Percentiles rank a stretch among this genome's conserved stretches.
Evolutionary conservation across 306 rosid genomes (phyloP).

Genomic region (Senna siamea): DNA sequence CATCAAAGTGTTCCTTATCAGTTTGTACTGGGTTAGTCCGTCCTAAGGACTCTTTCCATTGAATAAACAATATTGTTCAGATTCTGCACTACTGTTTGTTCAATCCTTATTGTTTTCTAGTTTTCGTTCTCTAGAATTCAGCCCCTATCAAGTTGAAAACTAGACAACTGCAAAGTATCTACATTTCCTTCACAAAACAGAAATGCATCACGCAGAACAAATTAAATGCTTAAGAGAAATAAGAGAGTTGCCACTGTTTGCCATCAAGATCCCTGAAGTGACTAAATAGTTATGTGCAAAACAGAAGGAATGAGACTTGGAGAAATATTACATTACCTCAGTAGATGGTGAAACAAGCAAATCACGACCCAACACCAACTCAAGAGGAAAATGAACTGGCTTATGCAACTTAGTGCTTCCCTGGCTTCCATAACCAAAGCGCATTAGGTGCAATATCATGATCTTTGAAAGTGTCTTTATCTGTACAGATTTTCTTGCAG

Average conservation of each 20-base stretch:
- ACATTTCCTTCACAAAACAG: neutral
- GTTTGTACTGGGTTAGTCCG: too few relatives aligned
- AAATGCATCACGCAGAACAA: conserved; percentile 3
- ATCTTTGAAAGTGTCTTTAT: conserved; percentile 80
- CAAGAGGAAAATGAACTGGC: conserved; percentile 85
- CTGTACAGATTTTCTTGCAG: conserved; percentile 78
- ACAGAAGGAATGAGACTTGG: neutral
- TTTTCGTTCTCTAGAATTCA: too few relatives aligned
- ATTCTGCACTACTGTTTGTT: too few relatives aligned
- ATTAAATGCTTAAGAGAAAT: conserved; percentile 8
- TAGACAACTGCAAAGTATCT: neutral
- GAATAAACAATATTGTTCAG: too few relatives aligned
- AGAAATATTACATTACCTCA: conserved; percentile 54
- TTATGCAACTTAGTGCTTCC: conserved; percentile 96
- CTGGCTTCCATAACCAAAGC: conserved; percentile 91
- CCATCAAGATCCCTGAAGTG: conserved; percentile 10
- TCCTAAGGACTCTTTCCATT: too few relatives aligned
- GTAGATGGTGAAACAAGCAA: conserved; percentile 67
- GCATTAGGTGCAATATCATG: conserved; percentile 93
- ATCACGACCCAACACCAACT: conserved; percentile 74
- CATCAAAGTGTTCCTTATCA: too few relatives aligned
- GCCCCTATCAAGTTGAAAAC: neutral
- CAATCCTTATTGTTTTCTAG: too few relatives aligned
- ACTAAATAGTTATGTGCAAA: conserved; percentile 13
- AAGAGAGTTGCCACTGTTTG: conserved; percentile 4